Conservation (phyloP, 257 asterid species). For the Lantana camara region DNA sequence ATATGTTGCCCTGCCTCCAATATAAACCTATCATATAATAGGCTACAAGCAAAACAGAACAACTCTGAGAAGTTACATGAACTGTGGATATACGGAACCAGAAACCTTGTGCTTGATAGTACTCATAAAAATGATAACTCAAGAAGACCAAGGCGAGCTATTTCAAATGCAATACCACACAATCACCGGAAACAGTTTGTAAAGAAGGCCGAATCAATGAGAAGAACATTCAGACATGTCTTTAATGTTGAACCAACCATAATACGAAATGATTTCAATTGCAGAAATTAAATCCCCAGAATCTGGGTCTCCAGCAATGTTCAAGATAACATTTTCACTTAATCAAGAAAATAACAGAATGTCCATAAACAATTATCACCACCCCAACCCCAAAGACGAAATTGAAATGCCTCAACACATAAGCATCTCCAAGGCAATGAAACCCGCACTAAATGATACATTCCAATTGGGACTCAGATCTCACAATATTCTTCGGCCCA, state of each 20-base stretch:
- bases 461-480: neutral
- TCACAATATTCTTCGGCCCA: slow-evolving; percentile 1
- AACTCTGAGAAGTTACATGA: neutral
- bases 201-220: neutral
- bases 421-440: neutral
- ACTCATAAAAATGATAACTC: neutral
- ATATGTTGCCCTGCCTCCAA: no score
- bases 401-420: neutral
- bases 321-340: neutral
- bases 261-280: neutral
- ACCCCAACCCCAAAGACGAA: neutral
- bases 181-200: neutral
- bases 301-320: neutral
- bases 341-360: neutral
- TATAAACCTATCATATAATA: neutral
- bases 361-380: neutral
- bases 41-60: neutral
- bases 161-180: neutral
- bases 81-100: neutral
- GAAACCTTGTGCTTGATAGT: neutral
- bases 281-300: neutral
- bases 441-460: neutral
- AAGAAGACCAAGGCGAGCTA: neutral
- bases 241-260: neutral
- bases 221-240: neutral